Evolutionary conservation across 2,329 filamentous ascomycete species (phyloP).

Genomic region (Tolypocladium album): DNA sequence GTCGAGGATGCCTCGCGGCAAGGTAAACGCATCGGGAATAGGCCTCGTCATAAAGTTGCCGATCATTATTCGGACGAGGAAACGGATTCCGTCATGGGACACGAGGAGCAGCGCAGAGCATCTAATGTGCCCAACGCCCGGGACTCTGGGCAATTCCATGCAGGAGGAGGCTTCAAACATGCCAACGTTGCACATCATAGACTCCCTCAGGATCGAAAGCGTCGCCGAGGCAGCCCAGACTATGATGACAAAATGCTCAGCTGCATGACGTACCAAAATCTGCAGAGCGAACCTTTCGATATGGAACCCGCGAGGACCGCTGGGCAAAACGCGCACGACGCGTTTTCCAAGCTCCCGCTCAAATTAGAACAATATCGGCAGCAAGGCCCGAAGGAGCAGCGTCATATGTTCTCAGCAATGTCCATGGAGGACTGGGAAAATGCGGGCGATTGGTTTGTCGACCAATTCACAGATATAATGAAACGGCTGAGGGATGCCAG

Average conservation of each 20-base stretch:
- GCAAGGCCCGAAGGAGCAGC: conserved; percentile 34
- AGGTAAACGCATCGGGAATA: conserved; percentile 7
- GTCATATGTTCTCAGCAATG: conserved; percentile 41
- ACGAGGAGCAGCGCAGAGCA: conserved; percentile 12
- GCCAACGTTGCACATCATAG: conserved; percentile 7
- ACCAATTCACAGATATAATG: conserved; percentile 40
- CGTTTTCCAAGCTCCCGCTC: conserved; percentile 30
- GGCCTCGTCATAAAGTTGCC: conserved; percentile 6
- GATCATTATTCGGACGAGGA: conserved; percentile 14
- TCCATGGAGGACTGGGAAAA: conserved; percentile 47
- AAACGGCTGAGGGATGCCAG: conserved; percentile 35
- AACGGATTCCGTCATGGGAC: conserved; percentile 8
- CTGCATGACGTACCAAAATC: conserved; percentile 39
- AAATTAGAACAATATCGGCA: conserved; percentile 39
- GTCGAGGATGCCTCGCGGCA: conserved; percentile 10
- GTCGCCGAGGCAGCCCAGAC: conserved; percentile 35
- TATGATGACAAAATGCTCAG: conserved; percentile 47
- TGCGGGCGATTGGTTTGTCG: conserved; percentile 49
- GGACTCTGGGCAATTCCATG: conserved; percentile 7
- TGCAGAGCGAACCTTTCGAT: conserved; percentile 44
- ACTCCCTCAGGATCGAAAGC: conserved; percentile 21
- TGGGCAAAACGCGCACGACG: conserved; percentile 21
- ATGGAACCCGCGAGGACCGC: conserved; percentile 41
- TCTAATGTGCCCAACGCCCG: conserved; percentile 12
- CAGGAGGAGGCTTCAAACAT: conserved; percentile 14